Conservation (phyloP, 495 filamentous ascomycete species). For the Parathielavia hyrcaniae region DNA sequence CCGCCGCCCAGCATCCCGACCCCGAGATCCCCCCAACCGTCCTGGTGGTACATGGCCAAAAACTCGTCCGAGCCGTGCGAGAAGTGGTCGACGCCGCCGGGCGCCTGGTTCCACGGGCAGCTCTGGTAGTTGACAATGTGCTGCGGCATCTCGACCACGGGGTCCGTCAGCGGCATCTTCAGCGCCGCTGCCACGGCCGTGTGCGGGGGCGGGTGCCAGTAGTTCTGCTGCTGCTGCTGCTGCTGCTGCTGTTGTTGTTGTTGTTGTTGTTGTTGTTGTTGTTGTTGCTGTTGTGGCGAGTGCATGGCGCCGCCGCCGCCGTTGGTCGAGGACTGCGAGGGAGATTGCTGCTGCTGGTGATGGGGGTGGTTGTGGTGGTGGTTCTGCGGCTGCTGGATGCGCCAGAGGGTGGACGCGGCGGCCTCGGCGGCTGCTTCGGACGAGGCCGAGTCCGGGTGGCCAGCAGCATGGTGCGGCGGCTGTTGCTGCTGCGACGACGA, state of each 20-base stretch:
- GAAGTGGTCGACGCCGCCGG: conserved; percentile 40
- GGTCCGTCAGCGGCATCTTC: conserved; percentile 22
- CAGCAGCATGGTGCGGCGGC: conserved; percentile 17
- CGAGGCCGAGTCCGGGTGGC: conserved; percentile 10
- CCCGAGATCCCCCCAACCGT: conserved; percentile 24
- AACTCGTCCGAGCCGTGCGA: conserved; percentile 33
- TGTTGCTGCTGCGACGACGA: no score
- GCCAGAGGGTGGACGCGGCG: conserved; percentile 17
- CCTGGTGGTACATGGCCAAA: no score
- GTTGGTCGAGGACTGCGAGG: conserved; percentile 4
- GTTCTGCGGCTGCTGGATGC: conserved; percentile 6
- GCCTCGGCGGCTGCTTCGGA: conserved; percentile 8
- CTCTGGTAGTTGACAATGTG: conserved; percentile 31
- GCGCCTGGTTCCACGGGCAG: conserved; percentile 30
- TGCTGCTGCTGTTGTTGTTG: neutral
- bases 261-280: neutral
- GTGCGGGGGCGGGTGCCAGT: neutral
- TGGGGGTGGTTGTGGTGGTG: conserved; percentile 7
- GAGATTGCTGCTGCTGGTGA: neutral
- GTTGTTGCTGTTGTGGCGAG: conserved; percentile 4
- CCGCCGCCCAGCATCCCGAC: conserved; percentile 21
- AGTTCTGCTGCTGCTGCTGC: conserved; percentile 4
- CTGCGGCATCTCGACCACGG: conserved; percentile 23
- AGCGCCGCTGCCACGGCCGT: neutral
- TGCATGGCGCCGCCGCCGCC: neutral